Evolutionary conservation across 2,329 filamentous ascomycete genomes (phyloP).

Genomic region (Aspergillus clavatus): DNA sequence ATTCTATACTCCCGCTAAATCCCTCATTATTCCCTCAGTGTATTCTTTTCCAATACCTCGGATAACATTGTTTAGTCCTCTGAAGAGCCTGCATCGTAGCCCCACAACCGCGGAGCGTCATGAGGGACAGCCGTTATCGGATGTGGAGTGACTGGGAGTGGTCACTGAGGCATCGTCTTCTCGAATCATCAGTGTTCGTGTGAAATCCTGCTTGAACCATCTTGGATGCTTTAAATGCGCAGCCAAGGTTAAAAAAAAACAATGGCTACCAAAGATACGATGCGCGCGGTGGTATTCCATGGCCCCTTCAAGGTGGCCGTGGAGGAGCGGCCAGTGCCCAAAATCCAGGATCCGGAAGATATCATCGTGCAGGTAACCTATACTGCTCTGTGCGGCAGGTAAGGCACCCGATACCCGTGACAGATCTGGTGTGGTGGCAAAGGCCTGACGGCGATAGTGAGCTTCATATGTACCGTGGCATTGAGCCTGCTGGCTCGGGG

Average conservation of each 20-base stretch:
- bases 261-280: slow-evolving; percentile 48
- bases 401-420: slow-evolving; percentile 29
- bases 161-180: too few species aligned
- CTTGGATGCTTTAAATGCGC: too few species aligned
- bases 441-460: slow-evolving; percentile 52
- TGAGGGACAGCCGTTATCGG: too few species aligned
- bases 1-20: too few species aligned
- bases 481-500: slow-evolving; percentile 62
- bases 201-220: too few species aligned
- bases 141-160: too few species aligned
- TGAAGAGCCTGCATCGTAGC: too few species aligned
- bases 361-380: slow-evolving; percentile 78
- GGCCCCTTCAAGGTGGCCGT: slow-evolving; percentile 69
- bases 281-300: slow-evolving; percentile 88
- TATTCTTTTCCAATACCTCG: too few species aligned
- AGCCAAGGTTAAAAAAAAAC: background rate
- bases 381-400: slow-evolving; percentile 86
- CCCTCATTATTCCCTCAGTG: too few species aligned
- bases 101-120: too few species aligned
- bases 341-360: slow-evolving; percentile 65
- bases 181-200: too few species aligned
- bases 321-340: slow-evolving; percentile 74
- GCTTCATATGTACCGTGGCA: slow-evolving; percentile 79
- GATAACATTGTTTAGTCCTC: too few species aligned
- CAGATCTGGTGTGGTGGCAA: slow-evolving; percentile 1